Evolutionary conservation across 352 stramenopile species (phyloP), one percentile per base, ranked within the genome.

Genomic region (Phytopythium sindhum): DNA sequence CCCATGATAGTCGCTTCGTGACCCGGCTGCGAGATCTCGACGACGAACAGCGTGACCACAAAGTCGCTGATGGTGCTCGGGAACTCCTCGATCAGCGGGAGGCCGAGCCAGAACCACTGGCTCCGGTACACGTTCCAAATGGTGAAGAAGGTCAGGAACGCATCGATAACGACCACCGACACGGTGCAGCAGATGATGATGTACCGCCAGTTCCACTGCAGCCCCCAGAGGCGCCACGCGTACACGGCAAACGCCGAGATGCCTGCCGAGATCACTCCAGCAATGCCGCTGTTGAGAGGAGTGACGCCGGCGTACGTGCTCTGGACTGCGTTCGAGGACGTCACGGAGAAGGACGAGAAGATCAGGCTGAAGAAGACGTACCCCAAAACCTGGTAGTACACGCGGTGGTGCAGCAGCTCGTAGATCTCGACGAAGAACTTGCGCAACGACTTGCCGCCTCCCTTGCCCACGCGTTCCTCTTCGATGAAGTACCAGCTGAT

Each of bases 111-210:
- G 65, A 89, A 85, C 78, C 80, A 90, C 39, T 90, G 80, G 56
- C 74, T 85, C n/a, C 80, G 76, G 37, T 84, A 76, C 10, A 90
- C 78, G 47, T 90, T 50, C 80, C 80, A 90, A 66, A 88, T 84
- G 17, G 80, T 89, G 51, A 86, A 65, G 51, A 86, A 79, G 5
- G 76, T 86, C 12, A 75, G 74, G 31, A 85, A 63, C 1, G 64
- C 57, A 57, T 90, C 80, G 28, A 84, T 63, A 19, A 73, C 58
- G 21, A 90, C 73, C 42, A 88, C 76, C 2, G 65, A 60, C 17
- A 86, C 61, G 54, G 81, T 70, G 9, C 66, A 75, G 15, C 64
- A 54, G n/a, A 86, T 59, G 17, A 88, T 65, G 14, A 81, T 70
- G 11, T 51, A 12, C 47, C 69, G 77, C 78, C 77, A 90, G 66